phyloP scores from a whole-genome alignment of 257 asterid species.

The Forsythia suspensa region DNA sequence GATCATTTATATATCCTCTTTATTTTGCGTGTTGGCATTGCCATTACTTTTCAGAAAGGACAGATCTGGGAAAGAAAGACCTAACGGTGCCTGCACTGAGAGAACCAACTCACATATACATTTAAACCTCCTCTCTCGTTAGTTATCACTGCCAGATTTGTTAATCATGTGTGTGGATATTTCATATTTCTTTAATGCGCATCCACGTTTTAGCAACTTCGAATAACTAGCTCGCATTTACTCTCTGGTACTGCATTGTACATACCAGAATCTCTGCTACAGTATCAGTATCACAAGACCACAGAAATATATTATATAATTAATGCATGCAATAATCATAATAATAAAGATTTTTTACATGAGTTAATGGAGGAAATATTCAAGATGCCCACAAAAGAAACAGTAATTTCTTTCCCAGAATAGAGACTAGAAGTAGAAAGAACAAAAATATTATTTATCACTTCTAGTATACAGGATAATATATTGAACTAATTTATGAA shows the following conservation, averaged over 20 bases:
- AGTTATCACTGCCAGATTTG: slow-evolving; percentile 19
- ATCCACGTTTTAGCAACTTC: neutral
- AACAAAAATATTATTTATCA: slow-evolving; percentile 17
- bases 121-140: neutral
- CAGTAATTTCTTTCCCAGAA: slow-evolving; percentile 15
- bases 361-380: slow-evolving; percentile 17
- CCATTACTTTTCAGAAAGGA: slow-evolving; percentile 19
- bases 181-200: neutral
- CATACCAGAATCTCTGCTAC: slow-evolving; percentile 34
- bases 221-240: slow-evolving; percentile 19
- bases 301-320: slow-evolving; percentile 12
- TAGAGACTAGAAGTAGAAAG: neutral
- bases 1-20: neutral
- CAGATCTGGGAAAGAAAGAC: slow-evolving; percentile 22
- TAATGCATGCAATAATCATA: neutral
- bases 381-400: slow-evolving; percentile 26
- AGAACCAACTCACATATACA: neutral
- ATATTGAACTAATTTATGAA: slow-evolving; percentile 20
- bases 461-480: neutral
- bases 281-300: slow-evolving; percentile 21
- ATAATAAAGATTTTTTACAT: neutral
- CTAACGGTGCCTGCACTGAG: slow-evolving; percentile 3
- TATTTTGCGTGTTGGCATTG: slow-evolving; percentile 22
- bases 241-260: slow-evolving; percentile 11
- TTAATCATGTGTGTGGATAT: neutral